Evolutionary conservation across 495 filamentous ascomycete genomes (phyloP).

Genomic region (Hypoxylon intermedium): DNA sequence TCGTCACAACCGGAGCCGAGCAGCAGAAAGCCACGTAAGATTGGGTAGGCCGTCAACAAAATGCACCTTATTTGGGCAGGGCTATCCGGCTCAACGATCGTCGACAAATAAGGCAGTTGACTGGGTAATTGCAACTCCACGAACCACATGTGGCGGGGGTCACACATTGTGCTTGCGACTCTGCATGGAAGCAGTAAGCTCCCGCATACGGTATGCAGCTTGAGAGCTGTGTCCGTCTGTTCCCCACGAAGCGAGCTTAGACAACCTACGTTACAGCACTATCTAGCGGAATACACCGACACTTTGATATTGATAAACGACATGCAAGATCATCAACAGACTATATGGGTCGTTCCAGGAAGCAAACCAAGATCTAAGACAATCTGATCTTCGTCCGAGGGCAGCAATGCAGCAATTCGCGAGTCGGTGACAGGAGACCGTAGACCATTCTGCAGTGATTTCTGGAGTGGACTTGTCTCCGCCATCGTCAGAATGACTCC

Average conservation of each 20-base stretch:
- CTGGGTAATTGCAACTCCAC: constrained; percentile 31
- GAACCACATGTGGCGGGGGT: constrained; percentile 39
- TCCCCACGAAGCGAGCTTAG: constrained; percentile 34
- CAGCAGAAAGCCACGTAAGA: constrained; percentile 31
- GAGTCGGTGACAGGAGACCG: constrained; percentile 23
- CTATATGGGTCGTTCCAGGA: constrained; percentile 28
- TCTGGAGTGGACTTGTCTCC: constrained; percentile 2
- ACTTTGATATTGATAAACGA: constrained; percentile 32
- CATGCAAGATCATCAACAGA: constrained; percentile 38
- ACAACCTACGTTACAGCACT: constrained; percentile 29
- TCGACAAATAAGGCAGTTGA: constrained; percentile 35
- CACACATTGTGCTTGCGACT: constrained; percentile 29
- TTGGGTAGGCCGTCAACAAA: constrained; percentile 28
- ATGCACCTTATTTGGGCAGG: constrained; percentile 17
- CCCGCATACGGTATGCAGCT: constrained; percentile 38
- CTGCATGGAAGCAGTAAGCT: constrained; percentile 36
- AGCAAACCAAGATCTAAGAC: constrained; percentile 42
- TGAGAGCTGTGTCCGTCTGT: constrained; percentile 27
- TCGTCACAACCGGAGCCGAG: constrained; percentile 19
- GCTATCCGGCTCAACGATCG: constrained; percentile 25
- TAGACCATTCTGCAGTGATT: constrained; percentile 10
- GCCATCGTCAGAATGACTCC: constrained; percentile 9
- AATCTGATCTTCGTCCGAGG: constrained; percentile 25
- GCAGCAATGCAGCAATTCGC: constrained; percentile 18
- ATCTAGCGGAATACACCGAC: constrained; percentile 32